Conservation (phyloP, 2,329 filamentous ascomycete genomes). For the Alternaria burnsii region DNA sequence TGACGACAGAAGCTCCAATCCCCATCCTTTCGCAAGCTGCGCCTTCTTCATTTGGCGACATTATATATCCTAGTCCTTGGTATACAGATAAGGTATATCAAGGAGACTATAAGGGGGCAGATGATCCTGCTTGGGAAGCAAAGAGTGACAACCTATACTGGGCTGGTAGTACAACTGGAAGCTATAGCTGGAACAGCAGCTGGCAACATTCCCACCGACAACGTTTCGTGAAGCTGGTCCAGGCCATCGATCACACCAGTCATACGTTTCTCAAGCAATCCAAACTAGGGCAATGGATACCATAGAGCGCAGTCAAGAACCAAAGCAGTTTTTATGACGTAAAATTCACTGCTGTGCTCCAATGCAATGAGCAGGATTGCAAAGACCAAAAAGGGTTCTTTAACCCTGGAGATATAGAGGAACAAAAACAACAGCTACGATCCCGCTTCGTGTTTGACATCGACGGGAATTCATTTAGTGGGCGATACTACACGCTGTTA, state of each 20-base stretch:
- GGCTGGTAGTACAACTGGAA: slow-evolving; percentile 66
- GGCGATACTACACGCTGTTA: slow-evolving; percentile 30
- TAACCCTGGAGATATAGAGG: slow-evolving; percentile 47
- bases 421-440: slow-evolving; percentile 6
- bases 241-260: slow-evolving; percentile 19
- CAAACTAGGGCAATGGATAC: background rate
- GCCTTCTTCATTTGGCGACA: slow-evolving; percentile 56
- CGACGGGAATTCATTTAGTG: slow-evolving; percentile 32
- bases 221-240: slow-evolving; percentile 51
- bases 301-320: slow-evolving; percentile 2
- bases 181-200: slow-evolving; percentile 42
- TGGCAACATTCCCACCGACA: slow-evolving; percentile 61
- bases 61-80: too few relatives aligned
- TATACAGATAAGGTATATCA: too few relatives aligned
- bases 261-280: slow-evolving; percentile 16
- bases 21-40: slow-evolving; percentile 60
- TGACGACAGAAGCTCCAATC: slow-evolving; percentile 51
- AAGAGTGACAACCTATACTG: slow-evolving; percentile 65
- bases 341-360: too few relatives aligned
- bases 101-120: too few relatives aligned
- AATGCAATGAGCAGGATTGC: too few relatives aligned
- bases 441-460: slow-evolving; percentile 26
- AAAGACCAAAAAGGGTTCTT: too few relatives aligned
- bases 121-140: slow-evolving; percentile 25
- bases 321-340: slow-evolving; percentile 38